phyloP scores from a whole-genome alignment of 306 rosid genomes.

The Inga laurina region DNA sequence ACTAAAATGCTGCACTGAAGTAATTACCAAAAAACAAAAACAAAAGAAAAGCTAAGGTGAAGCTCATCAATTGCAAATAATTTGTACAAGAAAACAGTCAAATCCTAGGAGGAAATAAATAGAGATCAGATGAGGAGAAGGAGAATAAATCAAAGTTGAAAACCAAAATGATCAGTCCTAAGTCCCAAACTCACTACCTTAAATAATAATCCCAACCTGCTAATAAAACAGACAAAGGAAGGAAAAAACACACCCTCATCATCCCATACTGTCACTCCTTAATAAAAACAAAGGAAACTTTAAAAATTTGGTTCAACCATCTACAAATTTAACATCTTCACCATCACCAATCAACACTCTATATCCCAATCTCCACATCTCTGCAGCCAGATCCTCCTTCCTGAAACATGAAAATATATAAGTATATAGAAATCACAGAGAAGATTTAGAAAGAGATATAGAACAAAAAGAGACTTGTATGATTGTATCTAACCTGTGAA shows the following conservation, averaged over 20 bases:
- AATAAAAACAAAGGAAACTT: neutral
- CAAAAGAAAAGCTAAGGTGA: neutral
- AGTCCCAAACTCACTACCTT: slow-evolving; percentile 29
- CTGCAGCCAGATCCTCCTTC: slow-evolving; percentile 58
- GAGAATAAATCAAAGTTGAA: slow-evolving; percentile 30
- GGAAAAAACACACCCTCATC: slow-evolving; percentile 7
- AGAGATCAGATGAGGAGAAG: slow-evolving; percentile 25
- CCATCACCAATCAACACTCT: slow-evolving; percentile 26
- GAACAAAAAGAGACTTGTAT: neutral
- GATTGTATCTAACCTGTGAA: slow-evolving; percentile 48
- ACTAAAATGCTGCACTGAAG: neutral
- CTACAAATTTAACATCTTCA: slow-evolving; percentile 41
- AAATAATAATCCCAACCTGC: slow-evolving; percentile 28
- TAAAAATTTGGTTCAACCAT: slow-evolving; percentile 22
- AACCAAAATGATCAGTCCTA: slow-evolving; percentile 20
- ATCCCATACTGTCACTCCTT: slow-evolving; percentile 23
- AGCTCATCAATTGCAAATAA: slow-evolving; percentile 44
- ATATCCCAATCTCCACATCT: slow-evolving; percentile 57
- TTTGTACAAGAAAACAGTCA: slow-evolving; percentile 60
- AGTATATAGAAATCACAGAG: neutral
- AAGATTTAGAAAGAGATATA: slow-evolving; percentile 7
- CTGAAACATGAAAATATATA: slow-evolving; percentile 37
- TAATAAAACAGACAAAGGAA: slow-evolving; percentile 28
- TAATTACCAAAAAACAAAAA: neutral
- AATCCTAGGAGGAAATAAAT: slow-evolving; percentile 33